A percentile compares a stretch with the other conserved stretches of the same genome.
Evolutionary conservation across 2,329 filamentous ascomycete genomes (phyloP).

Genomic region (Colletotrichum salicis): DNA sequence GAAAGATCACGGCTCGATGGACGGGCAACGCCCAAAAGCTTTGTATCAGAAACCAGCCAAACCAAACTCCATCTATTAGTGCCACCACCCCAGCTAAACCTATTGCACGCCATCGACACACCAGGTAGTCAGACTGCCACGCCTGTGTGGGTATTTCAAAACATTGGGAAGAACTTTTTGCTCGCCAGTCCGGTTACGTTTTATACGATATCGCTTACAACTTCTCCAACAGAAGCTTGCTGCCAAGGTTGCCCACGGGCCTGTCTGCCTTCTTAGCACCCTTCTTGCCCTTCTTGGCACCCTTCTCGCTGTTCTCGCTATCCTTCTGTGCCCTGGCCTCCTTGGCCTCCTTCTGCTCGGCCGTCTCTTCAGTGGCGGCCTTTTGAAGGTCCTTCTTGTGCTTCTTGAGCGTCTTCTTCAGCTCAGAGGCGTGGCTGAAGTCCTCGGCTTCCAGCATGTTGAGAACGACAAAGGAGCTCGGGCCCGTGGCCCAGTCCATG

Average conservation of each 20-base stretch:
- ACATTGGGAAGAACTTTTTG: conserved; percentile 28
- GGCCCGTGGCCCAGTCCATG: conserved; percentile 85
- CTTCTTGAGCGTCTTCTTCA: conserved; percentile 77
- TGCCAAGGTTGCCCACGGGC: conserved; percentile 69
- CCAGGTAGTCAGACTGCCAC: conserved; percentile 7
- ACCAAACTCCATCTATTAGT: conserved; percentile 27
- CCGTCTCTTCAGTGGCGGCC: conserved; percentile 69
- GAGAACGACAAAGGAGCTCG: conserved; percentile 87
- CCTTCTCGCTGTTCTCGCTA: conserved; percentile 49
- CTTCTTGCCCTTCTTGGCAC: conserved; percentile 55
- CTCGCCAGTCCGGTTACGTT: conserved; percentile 23
- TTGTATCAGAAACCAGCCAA: conserved; percentile 1
- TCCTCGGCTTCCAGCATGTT: conserved; percentile 80
- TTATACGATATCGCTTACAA: conserved; percentile 45
- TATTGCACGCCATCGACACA: conserved; percentile 27
- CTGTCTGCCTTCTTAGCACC: conserved; percentile 54
- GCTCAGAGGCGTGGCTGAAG: conserved; percentile 73
- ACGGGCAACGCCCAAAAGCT: neutral
- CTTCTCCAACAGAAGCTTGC: conserved; percentile 69
- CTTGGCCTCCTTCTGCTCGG: conserved; percentile 62
- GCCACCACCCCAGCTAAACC: conserved; percentile 18
- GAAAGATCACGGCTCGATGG: neutral
- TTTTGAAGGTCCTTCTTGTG: conserved; percentile 77
- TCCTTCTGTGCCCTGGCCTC: conserved; percentile 59
- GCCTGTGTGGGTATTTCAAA: conserved; percentile 30